phyloP scores from a whole-genome alignment of 129 eudicot genomes.

The Tagetes erecta region DNA sequence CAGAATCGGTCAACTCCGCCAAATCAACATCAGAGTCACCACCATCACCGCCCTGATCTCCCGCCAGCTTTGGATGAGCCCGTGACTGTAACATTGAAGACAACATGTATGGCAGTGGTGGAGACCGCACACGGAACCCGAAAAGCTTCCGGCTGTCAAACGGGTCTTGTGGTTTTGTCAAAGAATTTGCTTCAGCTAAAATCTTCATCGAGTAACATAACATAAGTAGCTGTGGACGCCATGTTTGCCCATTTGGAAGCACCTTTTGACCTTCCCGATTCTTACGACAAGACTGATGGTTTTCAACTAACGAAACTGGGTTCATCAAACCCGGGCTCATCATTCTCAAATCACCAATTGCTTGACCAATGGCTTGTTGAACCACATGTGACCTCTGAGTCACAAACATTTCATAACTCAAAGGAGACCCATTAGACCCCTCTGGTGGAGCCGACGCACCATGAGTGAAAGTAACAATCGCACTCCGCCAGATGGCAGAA shows the following conservation, averaged over 20 bases:
- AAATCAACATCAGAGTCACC: conserved; percentile 89
- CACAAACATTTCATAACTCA: conserved; percentile 88
- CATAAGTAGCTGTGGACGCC: conserved; percentile 82
- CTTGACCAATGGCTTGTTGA: conserved; percentile 89
- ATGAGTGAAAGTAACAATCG: conserved; percentile 85
- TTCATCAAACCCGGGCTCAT: conserved; percentile 87
- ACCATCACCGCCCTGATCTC: conserved; percentile 84
- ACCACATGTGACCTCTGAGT: conserved; percentile 89
- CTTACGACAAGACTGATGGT: conserved; percentile 88
- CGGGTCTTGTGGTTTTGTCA: conserved; percentile 75
- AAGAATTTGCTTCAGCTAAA: conserved; percentile 72
- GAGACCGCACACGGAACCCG: conserved; percentile 81
- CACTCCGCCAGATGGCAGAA: conserved; percentile 74
- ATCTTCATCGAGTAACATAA: conserved; percentile 91
- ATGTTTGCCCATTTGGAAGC: conserved; percentile 88
- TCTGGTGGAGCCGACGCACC: conserved; percentile 96
- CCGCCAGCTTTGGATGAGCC: conserved; percentile 82
- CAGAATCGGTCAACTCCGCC: conserved; percentile 78
- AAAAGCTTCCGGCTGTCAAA: conserved; percentile 82
- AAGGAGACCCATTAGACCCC: conserved; percentile 86
- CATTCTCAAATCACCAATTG: conserved; percentile 83
- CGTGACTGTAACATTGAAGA: conserved; percentile 93
- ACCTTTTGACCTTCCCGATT: conserved; percentile 91
- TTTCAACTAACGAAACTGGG: conserved; percentile 84
- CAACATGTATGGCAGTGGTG: conserved; percentile 89